Base-by-base conservation (phyloP, 345 rosid species). In the Citrus glauca region DNA sequence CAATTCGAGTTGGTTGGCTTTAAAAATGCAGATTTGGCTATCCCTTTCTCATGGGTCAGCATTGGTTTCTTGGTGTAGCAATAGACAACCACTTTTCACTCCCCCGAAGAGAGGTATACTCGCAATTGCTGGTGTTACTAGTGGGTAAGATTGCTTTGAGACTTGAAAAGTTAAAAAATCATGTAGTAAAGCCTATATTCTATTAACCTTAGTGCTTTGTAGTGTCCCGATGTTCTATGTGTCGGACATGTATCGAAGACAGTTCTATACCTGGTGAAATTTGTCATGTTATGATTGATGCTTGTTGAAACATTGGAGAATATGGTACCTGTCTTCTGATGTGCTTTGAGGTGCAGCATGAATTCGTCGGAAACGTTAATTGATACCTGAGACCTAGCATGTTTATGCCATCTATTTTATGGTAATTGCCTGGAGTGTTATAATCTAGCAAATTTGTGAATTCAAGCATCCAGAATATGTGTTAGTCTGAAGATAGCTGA, bases 71-170 rank as follows among this genome's bases (percentile, higher is more conserved):
- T 92, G 95, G 98, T 93, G 98, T 92, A 90, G 88, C 98, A 84
- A 87, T 93, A 92, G 88, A 90, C 95, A 88, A 84, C 91, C 79
- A 87, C 82, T 80, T 82, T 84, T 85, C 88, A 91, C 88, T 83
- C 79, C 89, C 90, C 87, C 72, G 93, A 90, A 81, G 95, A 95
- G 89, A 93, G 97, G 94, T 93, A 90, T 78, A 85, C 89, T 86
- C 90, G 83, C 89, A 74, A 86, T 85, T 91, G 94, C 91, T 83
- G 89, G 93, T 92, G 87, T 86, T 85, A 85, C 88, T 90, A 84
- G 99, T 92, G 86, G 99, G 98, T 95, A 93, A 95, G 99, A 91
- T 87, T 90, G 95, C 94, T 95, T 89, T 80, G 85, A 86, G 91
- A 86, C 89, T 93, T 83, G 73, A 82, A 83, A 86, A 77, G 80